These are phyloP conservation scores for Pelagomonas calceolata DNA, from an alignment of 108 stramenopile genomes.

Conservation along the genomic window DNA sequence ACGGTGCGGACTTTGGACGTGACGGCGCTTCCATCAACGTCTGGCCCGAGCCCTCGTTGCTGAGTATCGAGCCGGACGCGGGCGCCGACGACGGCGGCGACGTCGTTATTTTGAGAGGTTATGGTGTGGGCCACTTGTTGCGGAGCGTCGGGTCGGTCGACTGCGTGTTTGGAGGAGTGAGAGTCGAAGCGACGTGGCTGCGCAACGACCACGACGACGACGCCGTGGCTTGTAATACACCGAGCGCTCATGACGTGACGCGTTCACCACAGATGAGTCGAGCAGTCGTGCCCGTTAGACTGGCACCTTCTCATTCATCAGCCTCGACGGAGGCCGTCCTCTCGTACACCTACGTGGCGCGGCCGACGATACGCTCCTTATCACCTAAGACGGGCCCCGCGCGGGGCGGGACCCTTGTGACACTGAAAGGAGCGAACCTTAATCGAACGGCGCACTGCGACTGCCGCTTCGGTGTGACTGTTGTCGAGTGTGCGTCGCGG, in stretches of 20 bases:
- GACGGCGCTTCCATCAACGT: background rate
- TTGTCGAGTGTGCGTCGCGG: background rate
- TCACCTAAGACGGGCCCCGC: background rate
- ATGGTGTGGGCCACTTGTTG: background rate
- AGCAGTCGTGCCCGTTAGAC: background rate
- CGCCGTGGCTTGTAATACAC: background rate
- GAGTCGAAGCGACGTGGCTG: background rate
- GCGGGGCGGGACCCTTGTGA: slow-evolving; percentile 3
- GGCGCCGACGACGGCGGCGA: background rate
- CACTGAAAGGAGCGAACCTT: slow-evolving; percentile 5
- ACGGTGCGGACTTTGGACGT: slow-evolving; percentile 1
- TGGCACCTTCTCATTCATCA: background rate
- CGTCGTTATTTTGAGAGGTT: background rate
- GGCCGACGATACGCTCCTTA: background rate
- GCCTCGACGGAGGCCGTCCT: background rate
- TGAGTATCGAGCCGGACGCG: background rate
- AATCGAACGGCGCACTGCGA: background rate
- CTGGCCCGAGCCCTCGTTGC: background rate
- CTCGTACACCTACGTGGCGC: background rate
- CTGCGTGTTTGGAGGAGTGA: background rate
- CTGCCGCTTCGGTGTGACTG: slow-evolving; percentile 1
- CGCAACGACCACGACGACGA: no score
- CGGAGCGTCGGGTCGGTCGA: background rate
- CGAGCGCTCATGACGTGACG: background rate
- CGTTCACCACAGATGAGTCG: no score